phyloP scores from a whole-genome alignment of 495 filamentous ascomycete species.

The Bombardia bombarda region DNA sequence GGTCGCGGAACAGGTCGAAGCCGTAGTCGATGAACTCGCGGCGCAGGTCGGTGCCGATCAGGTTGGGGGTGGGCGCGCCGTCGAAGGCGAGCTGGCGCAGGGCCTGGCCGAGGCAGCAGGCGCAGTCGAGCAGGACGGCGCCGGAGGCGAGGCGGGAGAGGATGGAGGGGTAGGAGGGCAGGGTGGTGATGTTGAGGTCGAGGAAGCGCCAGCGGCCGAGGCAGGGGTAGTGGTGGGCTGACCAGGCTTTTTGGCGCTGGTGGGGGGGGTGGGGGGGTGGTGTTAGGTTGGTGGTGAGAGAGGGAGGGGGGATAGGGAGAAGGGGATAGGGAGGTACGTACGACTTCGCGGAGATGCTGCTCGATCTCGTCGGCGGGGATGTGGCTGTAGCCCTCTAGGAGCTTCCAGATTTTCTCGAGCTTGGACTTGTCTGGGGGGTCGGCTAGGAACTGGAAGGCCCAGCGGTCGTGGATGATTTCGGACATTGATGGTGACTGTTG shows the following conservation, averaged over 20 bases:
- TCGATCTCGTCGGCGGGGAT: background rate
- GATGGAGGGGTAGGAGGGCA: slow-evolving; percentile 16
- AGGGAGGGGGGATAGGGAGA: too few species aligned
- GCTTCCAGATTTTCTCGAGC: background rate
- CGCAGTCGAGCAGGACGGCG: slow-evolving; percentile 37
- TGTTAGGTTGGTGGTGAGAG: background rate
- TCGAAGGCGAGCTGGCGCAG: slow-evolving; percentile 35
- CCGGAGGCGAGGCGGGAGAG: slow-evolving; percentile 15
- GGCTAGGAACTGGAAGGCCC: too few species aligned
- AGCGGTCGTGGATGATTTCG: too few species aligned
- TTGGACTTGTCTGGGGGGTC: background rate
- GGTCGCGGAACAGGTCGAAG: slow-evolving; percentile 44
- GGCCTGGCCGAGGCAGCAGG: slow-evolving; percentile 45
- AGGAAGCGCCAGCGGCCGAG: slow-evolving; percentile 35
- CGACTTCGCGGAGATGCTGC: background rate
- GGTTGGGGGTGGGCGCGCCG: slow-evolving; percentile 29
- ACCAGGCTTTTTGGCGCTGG: background rate
- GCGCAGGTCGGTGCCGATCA: slow-evolving; percentile 41
- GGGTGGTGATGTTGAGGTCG: slow-evolving; percentile 25
- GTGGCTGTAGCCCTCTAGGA: background rate
- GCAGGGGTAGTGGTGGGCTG: slow-evolving; percentile 25
- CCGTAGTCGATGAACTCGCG: slow-evolving; percentile 44
- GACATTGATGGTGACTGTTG: too few species aligned
- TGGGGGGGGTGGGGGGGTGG: background rate
- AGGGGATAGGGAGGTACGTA: background rate